Conservation (phyloP, 2,329 filamentous ascomycete genomes). For the Trichophyton simii region DNA sequence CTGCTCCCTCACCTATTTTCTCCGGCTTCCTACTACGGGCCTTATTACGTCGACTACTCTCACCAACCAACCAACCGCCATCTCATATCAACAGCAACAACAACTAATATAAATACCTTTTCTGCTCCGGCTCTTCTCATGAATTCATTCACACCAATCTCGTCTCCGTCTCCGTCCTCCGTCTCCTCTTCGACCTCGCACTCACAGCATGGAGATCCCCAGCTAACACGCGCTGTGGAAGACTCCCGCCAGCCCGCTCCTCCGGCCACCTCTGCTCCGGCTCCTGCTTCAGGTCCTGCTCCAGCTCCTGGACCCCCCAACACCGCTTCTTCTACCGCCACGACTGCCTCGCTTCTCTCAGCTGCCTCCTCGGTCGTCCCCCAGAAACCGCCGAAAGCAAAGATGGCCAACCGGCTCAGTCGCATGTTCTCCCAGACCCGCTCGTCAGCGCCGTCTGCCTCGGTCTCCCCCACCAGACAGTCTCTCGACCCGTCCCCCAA, state of each 20-base stretch:
- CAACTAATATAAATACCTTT: too few species aligned
- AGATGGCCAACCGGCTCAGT: slow-evolving; percentile 34
- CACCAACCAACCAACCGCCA: slow-evolving; percentile 1
- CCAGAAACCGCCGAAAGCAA: slow-evolving; percentile 27
- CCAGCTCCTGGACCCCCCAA: slow-evolving; percentile 6
- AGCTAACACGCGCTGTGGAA: slow-evolving; percentile 34
- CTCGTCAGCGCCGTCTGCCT: not conserved
- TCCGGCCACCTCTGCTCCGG: slow-evolving; percentile 3
- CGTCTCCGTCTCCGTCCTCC: slow-evolving; percentile 27
- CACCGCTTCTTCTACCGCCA: slow-evolving; percentile 4
- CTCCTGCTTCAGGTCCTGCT: not conserved
- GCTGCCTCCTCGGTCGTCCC: slow-evolving; percentile 14
- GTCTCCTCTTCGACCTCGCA: slow-evolving; percentile 23
- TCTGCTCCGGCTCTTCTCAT: slow-evolving; percentile 16
- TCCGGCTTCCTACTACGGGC: slow-evolving; percentile 1
- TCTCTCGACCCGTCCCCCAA: not conserved
- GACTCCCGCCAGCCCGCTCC: slow-evolving; percentile 28
- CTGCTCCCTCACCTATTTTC: slow-evolving; percentile 9
- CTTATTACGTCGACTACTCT: not conserved
- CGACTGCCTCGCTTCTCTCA: not conserved
- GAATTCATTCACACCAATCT: slow-evolving; percentile 30
- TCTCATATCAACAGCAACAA: slow-evolving; percentile 7
- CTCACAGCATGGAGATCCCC: slow-evolving; percentile 9
- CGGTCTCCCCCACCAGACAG: slow-evolving; percentile 23
- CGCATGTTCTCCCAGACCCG: slow-evolving; percentile 37